Base-by-base conservation (phyloP, 208 protist genomes). In the Hexamita inflata region DNA sequence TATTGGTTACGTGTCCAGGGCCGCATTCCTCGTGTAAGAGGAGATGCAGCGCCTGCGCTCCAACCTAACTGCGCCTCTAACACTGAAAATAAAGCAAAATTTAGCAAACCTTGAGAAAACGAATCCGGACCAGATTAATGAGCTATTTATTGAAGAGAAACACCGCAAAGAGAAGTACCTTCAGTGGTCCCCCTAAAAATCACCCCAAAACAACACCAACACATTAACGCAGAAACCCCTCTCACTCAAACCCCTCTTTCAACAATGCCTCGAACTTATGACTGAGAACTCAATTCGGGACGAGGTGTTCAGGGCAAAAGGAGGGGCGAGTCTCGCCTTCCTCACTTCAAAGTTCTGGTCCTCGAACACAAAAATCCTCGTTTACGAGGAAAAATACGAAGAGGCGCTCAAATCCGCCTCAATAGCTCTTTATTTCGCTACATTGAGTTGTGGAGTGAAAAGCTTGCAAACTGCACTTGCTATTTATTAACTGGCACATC, bases 281-380 rank as follows among this genome's bases (percentile, higher is more conserved):
- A n/a, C 45, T 32, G 40, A 40, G 11, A 70, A 70, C 42, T 70
- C 30, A 9, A 13, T 70, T n/a, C 28, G 38, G 4, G 64, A 70
- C 35, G 64, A 70, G n/a, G 38, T 70, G 7, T 70, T 45, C 38
- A n/a, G 64, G 26, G 9, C 64, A n/a, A 70, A 70, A n/a, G 9
- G 9, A 32, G 64, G 64, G 32, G 38, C 38, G 4, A 9, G 64
- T 45, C n/a, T 70, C 7, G 64, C 64, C 2, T 70, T 32, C n/a
- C 35, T 70, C 7, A 7, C 9, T 15, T 24, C 11, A 19, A n/a
- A 38, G 11, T 70, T 45, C 42, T 70, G 64, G 64, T 24, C 64
- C 4, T 49, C 64, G 7, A 4, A 70, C 19, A 70, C 64, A 15
- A 7, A 34, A 28, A 9, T 70, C 38, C n/a, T n/a, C 4, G n/a